Evolutionary conservation across 2,329 filamentous ascomycete genomes (phyloP).

Genomic region (Venturia aucupariae): DNA sequence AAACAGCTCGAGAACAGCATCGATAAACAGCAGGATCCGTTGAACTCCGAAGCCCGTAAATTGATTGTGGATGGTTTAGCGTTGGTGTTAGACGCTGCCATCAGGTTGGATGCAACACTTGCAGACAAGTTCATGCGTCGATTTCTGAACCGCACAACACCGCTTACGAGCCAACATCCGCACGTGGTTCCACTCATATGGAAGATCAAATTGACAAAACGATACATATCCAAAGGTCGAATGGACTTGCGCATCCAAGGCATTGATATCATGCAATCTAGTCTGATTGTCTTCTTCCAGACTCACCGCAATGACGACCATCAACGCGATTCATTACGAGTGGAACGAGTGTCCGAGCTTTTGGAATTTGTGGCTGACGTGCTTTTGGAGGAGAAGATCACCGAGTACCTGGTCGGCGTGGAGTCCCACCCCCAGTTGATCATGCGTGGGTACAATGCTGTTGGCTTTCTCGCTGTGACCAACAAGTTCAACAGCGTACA

Average conservation of each 20-base stretch:
- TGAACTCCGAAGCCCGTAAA: constrained; percentile 8
- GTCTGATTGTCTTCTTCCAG: constrained; percentile 54
- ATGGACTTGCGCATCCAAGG: constrained; percentile 85
- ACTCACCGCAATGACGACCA: constrained; percentile 37
- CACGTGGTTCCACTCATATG: constrained; percentile 54
- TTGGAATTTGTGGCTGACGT: constrained; percentile 61
- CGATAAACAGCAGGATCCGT: constrained; percentile 12
- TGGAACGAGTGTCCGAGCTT: constrained; percentile 35
- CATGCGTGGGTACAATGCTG: constrained; percentile 67
- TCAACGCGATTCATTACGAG: constrained; percentile 8
- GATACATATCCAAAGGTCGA: constrained; percentile 70
- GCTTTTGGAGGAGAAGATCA: constrained; percentile 59
- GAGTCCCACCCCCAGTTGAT: constrained; percentile 91
- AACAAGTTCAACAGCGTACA: constrained; percentile 61
- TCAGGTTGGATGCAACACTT: neutral
- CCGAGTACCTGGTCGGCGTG: constrained; percentile 80
- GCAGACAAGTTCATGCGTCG: neutral
- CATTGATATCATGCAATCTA: constrained; percentile 61
- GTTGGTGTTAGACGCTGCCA: neutral
- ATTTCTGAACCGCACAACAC: neutral
- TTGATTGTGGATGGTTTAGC: neutral
- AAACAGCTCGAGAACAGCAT: neutral
- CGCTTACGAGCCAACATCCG: neutral
- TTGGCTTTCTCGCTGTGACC: constrained; percentile 79
- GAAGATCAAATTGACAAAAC: constrained; percentile 59